phyloP scores from a whole-genome alignment of 2,329 filamentous ascomycete genomes.

The Colletotrichum musae region DNA sequence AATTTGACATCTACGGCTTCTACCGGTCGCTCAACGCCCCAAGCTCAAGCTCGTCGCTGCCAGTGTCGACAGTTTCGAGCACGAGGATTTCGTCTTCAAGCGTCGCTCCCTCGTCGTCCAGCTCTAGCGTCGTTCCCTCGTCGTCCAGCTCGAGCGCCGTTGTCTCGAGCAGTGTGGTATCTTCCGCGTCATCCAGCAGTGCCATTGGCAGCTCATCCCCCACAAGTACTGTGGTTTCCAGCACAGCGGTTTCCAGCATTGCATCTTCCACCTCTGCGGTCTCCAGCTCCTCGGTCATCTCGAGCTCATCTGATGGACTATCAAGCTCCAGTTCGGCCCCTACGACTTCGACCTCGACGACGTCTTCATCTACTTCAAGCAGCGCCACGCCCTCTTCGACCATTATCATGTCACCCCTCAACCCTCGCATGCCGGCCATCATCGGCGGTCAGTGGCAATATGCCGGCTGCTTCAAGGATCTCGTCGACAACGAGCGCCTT shows the following conservation, averaged over 20 bases:
- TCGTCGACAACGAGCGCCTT: slow-evolving; percentile 41
- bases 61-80: slow-evolving; percentile 20
- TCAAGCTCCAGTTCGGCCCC: slow-evolving; percentile 34
- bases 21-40: slow-evolving; percentile 35
- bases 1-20: slow-evolving; percentile 46
- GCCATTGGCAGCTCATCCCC: background rate
- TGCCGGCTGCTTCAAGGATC: slow-evolving; percentile 45
- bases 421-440: slow-evolving; percentile 37
- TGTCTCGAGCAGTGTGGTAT: background rate
- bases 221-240: background rate
- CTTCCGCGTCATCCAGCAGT: background rate
- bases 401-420: slow-evolving; percentile 34
- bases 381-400: slow-evolving; percentile 28
- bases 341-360: slow-evolving; percentile 17
- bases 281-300: background rate
- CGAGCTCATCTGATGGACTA: background rate
- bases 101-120: slow-evolving; percentile 20
- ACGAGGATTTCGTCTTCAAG: slow-evolving; percentile 33
- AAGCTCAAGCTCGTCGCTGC: slow-evolving; percentile 26
- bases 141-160: slow-evolving; percentile 1
- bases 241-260: background rate
- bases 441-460: slow-evolving; percentile 43
- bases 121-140: slow-evolving; percentile 31
- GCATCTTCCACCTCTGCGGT: background rate
- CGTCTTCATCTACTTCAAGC: slow-evolving; percentile 23